phyloP scores from a whole-genome alignment of 1,284 basidiomycete species.

The Boletus albobrunnescens region DNA sequence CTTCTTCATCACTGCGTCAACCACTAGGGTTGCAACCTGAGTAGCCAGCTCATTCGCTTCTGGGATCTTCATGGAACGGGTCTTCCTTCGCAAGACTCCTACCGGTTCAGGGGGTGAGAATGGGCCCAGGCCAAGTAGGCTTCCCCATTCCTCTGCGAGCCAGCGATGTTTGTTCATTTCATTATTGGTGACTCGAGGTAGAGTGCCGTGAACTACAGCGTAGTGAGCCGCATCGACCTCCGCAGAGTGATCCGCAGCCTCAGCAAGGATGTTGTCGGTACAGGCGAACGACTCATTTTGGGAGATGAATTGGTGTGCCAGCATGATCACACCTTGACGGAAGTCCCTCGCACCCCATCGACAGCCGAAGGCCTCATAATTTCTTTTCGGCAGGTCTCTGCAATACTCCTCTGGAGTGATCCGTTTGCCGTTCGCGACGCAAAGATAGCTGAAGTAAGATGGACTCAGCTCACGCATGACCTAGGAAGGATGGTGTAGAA shows the following conservation, averaged over 20 bases:
- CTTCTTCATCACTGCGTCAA: neutral
- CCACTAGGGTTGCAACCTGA: neutral
- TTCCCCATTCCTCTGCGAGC: constrained; percentile 9
- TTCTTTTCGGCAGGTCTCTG: neutral
- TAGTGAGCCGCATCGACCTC: constrained; percentile 3
- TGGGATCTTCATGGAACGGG: neutral
- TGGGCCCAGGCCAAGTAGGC: constrained; percentile 3
- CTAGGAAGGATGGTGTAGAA: neutral
- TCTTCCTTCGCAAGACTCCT: neutral
- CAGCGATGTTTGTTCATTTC: neutral
- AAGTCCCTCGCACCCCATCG: constrained; percentile 11
- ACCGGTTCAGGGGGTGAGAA: constrained; percentile 1
- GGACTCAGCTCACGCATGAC: neutral
- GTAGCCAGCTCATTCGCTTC: neutral
- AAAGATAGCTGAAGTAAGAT: constrained; percentile 9
- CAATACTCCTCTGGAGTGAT: constrained; percentile 1
- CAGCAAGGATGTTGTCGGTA: constrained; percentile 6
- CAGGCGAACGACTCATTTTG: constrained; percentile 1
- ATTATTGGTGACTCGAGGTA: neutral
- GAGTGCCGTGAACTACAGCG: neutral
- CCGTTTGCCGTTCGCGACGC: neutral
- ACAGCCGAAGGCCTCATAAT: constrained; percentile 1
- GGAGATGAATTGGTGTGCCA: constrained; percentile 4
- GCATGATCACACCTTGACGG: constrained; percentile 5
- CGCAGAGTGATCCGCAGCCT: constrained; percentile 10